Evolutionary conservation across 164 flowering plant genomes (phyloP), one percentile per base, ranked within the genome.

Genomic region (Kingdonia uniflora): DNA sequence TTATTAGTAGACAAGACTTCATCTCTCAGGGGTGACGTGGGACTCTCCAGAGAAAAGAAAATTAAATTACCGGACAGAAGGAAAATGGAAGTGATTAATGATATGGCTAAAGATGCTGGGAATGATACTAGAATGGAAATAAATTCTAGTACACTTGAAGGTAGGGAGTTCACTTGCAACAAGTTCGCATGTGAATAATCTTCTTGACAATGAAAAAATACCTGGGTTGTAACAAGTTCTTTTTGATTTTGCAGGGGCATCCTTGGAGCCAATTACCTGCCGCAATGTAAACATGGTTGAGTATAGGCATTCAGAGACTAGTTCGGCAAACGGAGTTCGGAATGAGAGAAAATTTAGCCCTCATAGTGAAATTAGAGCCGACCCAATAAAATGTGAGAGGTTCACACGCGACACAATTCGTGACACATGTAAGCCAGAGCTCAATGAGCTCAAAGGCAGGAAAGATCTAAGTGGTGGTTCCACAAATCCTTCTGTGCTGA

Each of bases 31-130:
- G 61, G 45, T n/a, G 67, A 66, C 40, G 48, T 42, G 15, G 65
- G 62, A 56, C 40, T 53, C 48, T 42, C 42, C 19, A 60, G 50
- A 49, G 71, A 67, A 51, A 72, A 62, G 74, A 70, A 69, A 65
- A 52, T 19, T 11, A 71, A 58, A 45, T 7, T 46, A 1, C 55
- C 46, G 17, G 66, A 49, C n/a, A 66, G 55, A 43, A 65, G 59
- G 51, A 42, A 39, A 19, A 24, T 33, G 13, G 72, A 65, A 51
- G 19, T 52, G 52, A 62, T 60, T 47, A 57, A 53, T 60, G 62
- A 35, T 8, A 59, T 49, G 47, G 55, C 22, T 38, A 64, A 35
- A 10, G 58, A 59, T 59, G 33, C 19, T 35, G 52, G 47, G 37
- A 49, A 64, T 50, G 62, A 45, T 14, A 47, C 33, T 12, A 41